phyloP scores from a whole-genome alignment of 2,329 filamentous ascomycete species.

The Pestalotiopsis sp. region DNA sequence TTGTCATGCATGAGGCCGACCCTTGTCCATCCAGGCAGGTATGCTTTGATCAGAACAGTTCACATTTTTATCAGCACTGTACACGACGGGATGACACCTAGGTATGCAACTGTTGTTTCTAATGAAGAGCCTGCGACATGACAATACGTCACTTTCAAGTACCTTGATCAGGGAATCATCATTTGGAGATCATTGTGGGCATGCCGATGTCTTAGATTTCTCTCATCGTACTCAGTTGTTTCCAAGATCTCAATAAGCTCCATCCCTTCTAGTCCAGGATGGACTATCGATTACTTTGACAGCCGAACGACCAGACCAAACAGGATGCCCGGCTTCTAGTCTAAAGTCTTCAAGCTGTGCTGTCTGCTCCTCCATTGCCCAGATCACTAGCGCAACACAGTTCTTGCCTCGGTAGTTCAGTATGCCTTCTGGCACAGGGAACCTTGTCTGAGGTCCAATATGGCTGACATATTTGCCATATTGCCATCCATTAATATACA shows the following conservation, averaged over 20 bases:
- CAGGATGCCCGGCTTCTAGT: slow-evolving; percentile 50
- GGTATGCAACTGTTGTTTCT: too few relatives aligned
- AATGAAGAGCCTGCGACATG: too few relatives aligned
- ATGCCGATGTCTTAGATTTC: not conserved
- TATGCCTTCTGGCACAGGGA: slow-evolving; percentile 74
- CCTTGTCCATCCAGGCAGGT: too few relatives aligned
- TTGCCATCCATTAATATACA: slow-evolving; percentile 52
- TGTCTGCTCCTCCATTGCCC: slow-evolving; percentile 49
- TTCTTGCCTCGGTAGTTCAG: slow-evolving; percentile 73
- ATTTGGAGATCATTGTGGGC: too few relatives aligned
- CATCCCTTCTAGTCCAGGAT: slow-evolving; percentile 46
- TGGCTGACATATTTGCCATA: slow-evolving; percentile 64
- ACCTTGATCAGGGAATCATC: too few relatives aligned
- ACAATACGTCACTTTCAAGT: too few relatives aligned
- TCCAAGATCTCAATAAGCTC: slow-evolving; percentile 47
- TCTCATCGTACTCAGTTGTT: not conserved
- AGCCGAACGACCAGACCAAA: slow-evolving; percentile 43
- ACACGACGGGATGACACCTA: too few relatives aligned
- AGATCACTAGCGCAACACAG: slow-evolving; percentile 69
- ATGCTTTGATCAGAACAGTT: too few relatives aligned
- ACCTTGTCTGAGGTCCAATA: slow-evolving; percentile 72
- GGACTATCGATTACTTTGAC: slow-evolving; percentile 44
- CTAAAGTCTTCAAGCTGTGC: slow-evolving; percentile 58
- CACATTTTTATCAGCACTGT: too few relatives aligned
- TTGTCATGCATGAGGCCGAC: too few relatives aligned